Conservation (phyloP, 139 green algal species). For the Deuterostichococcus epilithicus region DNA sequence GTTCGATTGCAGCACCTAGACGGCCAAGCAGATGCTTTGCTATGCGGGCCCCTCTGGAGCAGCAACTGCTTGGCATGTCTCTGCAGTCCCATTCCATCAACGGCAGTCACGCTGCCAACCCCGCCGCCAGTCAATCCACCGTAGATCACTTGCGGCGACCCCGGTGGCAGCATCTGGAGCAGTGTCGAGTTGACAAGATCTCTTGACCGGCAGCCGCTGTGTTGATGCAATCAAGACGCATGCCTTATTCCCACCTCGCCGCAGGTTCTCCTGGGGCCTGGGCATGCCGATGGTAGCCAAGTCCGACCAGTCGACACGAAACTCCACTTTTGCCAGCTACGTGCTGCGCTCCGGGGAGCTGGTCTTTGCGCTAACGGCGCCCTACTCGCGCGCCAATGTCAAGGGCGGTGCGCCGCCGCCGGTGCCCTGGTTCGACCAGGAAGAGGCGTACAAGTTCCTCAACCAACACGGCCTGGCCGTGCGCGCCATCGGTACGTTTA, state of each 20-base stretch:
- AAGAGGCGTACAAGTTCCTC: conserved; percentile 71
- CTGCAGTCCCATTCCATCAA: too few relatives aligned
- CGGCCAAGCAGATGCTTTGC: too few relatives aligned
- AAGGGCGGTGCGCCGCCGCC: conserved; percentile 12
- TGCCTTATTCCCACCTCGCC: not conserved
- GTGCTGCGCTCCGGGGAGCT: conserved; percentile 83
- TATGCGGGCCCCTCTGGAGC: too few relatives aligned
- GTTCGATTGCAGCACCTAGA: too few relatives aligned
- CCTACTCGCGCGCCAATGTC: conserved; percentile 57
- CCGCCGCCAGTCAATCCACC: too few relatives aligned
- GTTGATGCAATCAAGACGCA: too few relatives aligned
- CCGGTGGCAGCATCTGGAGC: too few relatives aligned
- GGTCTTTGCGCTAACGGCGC: conserved; percentile 90
- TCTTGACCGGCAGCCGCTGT: too few relatives aligned
- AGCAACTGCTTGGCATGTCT: too few relatives aligned
- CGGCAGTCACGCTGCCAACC: too few relatives aligned
- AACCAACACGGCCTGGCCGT: conserved; percentile 85
- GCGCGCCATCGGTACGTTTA: conserved; percentile 74
- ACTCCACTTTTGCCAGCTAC: conserved; percentile 80
- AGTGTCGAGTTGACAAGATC: too few relatives aligned
- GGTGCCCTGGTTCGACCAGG: conserved; percentile 49
- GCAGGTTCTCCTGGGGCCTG: conserved; percentile 86
- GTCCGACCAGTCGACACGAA: conserved; percentile 84
- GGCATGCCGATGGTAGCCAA: conserved; percentile 88
- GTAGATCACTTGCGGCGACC: too few relatives aligned